These are phyloP conservation scores for Rhododendron kiyosumense DNA, from an alignment of 148 eudicot species.

Conservation along the genomic window DNA sequence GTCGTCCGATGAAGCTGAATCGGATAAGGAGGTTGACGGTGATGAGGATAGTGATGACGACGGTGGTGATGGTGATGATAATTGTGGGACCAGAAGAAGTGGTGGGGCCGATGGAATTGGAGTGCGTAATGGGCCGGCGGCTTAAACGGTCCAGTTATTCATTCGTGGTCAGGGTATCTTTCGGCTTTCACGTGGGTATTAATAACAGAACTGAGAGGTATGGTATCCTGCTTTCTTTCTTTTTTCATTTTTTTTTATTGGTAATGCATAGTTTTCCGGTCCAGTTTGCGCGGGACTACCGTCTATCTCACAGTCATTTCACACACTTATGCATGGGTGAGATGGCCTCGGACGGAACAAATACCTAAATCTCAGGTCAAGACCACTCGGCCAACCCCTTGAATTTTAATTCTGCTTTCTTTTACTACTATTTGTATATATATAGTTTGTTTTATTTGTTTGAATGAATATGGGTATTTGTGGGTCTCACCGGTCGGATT, in stretches of 20 bases:
- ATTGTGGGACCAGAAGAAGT: background rate
- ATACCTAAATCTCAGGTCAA: no score
- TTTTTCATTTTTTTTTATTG: background rate
- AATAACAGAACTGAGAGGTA: background rate
- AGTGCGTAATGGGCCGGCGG: background rate
- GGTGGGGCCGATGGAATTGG: background rate
- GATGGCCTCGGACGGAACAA: rapidly evolving
- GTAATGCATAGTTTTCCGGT: rapidly evolving
- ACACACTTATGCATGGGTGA: no score
- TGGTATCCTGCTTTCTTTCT: background rate
- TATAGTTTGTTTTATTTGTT: no score
- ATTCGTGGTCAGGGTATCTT: background rate
- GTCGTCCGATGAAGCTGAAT: slow-evolving; percentile 45
- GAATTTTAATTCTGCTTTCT: background rate
- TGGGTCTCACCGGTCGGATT: no score
- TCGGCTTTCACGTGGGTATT: background rate
- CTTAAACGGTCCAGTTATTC: background rate
- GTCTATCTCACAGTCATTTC: rapidly evolving
- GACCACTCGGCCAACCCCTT: no score
- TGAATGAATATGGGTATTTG: no score
- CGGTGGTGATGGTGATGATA: background rate
- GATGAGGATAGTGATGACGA: background rate
- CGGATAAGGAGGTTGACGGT: background rate
- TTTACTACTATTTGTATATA: background rate
- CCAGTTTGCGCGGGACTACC: rapidly evolving